These are phyloP conservation scores for Jatropha multifida DNA, from an alignment of 441 rosid genomes.

Conservation along the genomic window DNA sequence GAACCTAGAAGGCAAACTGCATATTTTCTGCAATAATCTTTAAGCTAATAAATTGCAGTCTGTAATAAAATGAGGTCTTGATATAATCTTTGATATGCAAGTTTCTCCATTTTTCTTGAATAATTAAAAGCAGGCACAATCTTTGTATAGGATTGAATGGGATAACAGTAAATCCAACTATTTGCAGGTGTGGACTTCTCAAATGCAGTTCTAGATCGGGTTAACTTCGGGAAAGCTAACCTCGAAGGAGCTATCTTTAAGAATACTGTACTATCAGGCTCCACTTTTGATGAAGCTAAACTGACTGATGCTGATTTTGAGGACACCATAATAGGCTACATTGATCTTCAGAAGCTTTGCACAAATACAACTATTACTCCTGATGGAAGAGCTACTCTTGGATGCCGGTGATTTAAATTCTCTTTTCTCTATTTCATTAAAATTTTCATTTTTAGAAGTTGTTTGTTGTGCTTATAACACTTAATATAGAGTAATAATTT, in stretches of 20 bases:
- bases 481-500: background rate
- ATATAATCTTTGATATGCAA: background rate
- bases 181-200: slow-evolving; percentile 68
- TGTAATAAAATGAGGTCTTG: background rate
- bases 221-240: slow-evolving; percentile 69
- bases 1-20: background rate
- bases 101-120: no score
- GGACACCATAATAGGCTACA: slow-evolving; percentile 80
- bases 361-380: slow-evolving; percentile 38
- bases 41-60: no score
- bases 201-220: slow-evolving; percentile 81
- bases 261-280: slow-evolving; percentile 73
- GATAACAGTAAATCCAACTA: background rate
- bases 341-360: slow-evolving; percentile 66
- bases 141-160: background rate
- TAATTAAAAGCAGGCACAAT: background rate
- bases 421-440: background rate
- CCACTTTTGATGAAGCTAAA: slow-evolving; percentile 67
- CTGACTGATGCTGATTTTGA: slow-evolving; percentile 69
- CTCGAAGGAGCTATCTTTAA: slow-evolving; percentile 72
- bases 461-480: background rate
- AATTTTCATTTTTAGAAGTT: background rate
- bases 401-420: slow-evolving; percentile 44
- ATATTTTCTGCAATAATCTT: no score
- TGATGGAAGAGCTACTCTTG: slow-evolving; percentile 52